Base-by-base conservation (phyloP, 164 flowering plant species). In the Amborella trichopoda region DNA sequence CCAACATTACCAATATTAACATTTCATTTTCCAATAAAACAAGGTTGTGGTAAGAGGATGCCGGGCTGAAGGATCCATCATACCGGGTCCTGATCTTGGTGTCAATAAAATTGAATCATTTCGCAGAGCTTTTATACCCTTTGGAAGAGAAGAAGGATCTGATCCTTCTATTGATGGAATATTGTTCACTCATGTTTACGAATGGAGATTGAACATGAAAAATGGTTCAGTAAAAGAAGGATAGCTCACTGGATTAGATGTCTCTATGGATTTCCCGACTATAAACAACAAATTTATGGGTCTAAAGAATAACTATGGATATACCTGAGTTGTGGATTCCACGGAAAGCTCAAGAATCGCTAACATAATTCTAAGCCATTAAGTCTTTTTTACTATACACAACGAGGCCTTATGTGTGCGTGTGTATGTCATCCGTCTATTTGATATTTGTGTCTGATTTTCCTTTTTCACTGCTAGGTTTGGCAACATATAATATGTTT, bases 141-240 rank as follows among this genome's bases (percentile, higher is more conserved):
- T 18, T 20, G 9, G 24, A 0, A 27, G 10, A 39, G 37, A 16
- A n/a, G 49, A 49, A 43, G 33, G 24, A 24, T 49, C 44, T 19
- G 43, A 56, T 24, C 54, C 60, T 12, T 32, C 49, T 2, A 8
- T 42, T 9, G 59, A 54, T 24, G 59, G 64, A 23, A 1, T 34
- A 12, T 3, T 49, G 6, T 60, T 54, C 32, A 6, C 55, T n/a
- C n/a, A n/a, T n/a, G n/a, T n/a, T n/a, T n/a, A n/a, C n/a, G n/a
- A n/a, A n/a, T n/a, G n/a, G n/a, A 49, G 55, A 60, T 49, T 54
- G 41, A 60, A 60, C 54, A 44, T 49, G 26, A 19, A 37, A 20
- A 54, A 50, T 17, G 41, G 51, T 6, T 36, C 21, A 20, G 47
- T 28, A 3, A 12, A 18, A 10, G 59, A 60, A 45, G 25, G 8